Conservation (phyloP, 78 protist genomes). For the Polysphondylium violaceum region DNA sequence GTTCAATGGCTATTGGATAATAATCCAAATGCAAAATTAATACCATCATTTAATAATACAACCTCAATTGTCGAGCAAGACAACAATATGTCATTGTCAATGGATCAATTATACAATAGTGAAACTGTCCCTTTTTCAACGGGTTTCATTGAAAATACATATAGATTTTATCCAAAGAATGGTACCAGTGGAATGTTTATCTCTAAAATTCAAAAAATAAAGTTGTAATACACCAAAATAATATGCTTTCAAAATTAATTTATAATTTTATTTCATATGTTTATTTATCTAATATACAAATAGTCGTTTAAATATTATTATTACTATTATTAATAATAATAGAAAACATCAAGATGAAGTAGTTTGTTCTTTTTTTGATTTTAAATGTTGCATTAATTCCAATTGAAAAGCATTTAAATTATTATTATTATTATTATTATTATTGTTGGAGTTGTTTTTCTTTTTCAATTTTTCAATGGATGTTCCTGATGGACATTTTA, state of each 20-base stretch:
- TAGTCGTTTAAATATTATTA: not conserved
- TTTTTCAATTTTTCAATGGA: not conserved
- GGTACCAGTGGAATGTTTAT: constrained; percentile 81
- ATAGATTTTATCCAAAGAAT: constrained; percentile 80
- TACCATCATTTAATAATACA: constrained; percentile 32
- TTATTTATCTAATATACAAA: not conserved
- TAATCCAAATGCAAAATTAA: constrained; percentile 16
- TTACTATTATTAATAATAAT: not conserved
- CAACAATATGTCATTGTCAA: not conserved
- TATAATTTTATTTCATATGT: not conserved
- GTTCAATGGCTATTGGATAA: constrained; percentile 62
- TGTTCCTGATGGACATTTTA: constrained; percentile 14
- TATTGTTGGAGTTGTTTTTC: not conserved
- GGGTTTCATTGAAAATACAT: constrained; percentile 57
- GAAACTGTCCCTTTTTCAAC: constrained; percentile 9
- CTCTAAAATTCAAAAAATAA: constrained; percentile 48
- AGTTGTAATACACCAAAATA: not conserved
- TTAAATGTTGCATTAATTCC: constrained; percentile 38
- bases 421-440: not conserved
- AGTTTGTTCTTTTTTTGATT: constrained; percentile 25
- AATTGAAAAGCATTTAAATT: constrained; percentile 27
- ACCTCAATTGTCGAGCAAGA: not conserved
- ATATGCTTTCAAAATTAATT: not conserved
- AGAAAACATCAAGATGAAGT: too few relatives aligned
- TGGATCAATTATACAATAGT: too few relatives aligned